Percentiles rank a stretch among this genome's conserved stretches.
Conservation (phyloP, 208 protist species). For the Acanthamoeba divionensis region DNA sequence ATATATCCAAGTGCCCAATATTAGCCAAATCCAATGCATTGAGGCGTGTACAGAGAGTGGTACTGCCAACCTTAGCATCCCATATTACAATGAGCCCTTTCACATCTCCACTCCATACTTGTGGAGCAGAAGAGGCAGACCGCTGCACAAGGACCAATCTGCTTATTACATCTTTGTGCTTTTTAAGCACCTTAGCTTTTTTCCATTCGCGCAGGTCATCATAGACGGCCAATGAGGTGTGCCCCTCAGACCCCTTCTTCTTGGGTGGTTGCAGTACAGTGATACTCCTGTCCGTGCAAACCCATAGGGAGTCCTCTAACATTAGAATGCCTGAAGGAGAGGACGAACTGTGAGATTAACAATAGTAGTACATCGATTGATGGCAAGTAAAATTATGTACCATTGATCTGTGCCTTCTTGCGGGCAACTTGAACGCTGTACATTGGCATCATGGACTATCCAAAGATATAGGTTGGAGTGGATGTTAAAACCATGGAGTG, state of each 20-base stretch:
- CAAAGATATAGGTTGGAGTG: no score
- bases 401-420: slow-evolving; percentile 16
- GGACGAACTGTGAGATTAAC: no score
- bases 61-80: neutral
- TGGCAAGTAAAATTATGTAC: neutral
- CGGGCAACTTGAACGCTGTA: neutral
- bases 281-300: no score
- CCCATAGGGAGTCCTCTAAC: no score
- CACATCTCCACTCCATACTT: slow-evolving; percentile 6
- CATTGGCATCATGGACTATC: no score
- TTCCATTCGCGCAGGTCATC: neutral
- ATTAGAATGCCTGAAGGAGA: no score
- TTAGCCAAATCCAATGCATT: neutral
- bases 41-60: neutral
- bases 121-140: neutral
- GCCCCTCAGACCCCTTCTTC: no score
- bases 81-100: neutral
- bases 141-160: neutral
- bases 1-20: neutral
- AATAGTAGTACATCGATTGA: no score
- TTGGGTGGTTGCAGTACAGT: no score
- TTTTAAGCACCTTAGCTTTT: neutral
- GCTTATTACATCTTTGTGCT: slow-evolving; percentile 3
- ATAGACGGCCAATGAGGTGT: no score
- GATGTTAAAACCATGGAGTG: no score